Conservation (phyloP, 139 green algal species). For the Coelastrella sp. region DNA sequence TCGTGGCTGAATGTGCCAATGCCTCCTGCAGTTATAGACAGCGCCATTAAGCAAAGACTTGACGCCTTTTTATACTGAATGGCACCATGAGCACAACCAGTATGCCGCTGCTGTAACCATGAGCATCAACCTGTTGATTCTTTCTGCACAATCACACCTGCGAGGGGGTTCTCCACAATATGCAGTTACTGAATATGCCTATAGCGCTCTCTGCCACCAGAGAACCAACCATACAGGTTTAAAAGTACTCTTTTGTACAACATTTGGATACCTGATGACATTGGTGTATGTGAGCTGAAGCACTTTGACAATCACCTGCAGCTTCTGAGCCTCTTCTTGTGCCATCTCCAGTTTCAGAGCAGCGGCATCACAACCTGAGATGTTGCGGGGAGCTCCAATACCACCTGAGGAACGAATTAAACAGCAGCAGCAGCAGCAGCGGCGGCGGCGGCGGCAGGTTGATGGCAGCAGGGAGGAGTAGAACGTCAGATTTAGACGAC, state of each 20-base stretch:
- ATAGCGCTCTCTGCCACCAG: too few species aligned
- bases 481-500: background rate
- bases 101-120: too few species aligned
- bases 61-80: too few species aligned
- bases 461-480: background rate
- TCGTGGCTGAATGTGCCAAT: background rate
- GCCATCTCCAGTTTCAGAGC: slow-evolving; percentile 39
- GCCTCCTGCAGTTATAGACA: slow-evolving; percentile 17
- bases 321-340: slow-evolving; percentile 28
- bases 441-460: background rate
- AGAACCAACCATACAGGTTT: too few species aligned
- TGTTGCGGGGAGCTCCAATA: slow-evolving; percentile 27
- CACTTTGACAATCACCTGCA: background rate
- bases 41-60: too few species aligned
- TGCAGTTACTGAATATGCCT: too few species aligned
- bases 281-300: background rate
- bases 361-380: background rate
- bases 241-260: too few species aligned
- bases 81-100: too few species aligned
- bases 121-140: too few species aligned
- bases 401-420: background rate
- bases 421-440: background rate
- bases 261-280: too few species aligned
- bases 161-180: too few species aligned
- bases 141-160: too few species aligned